Conservation (phyloP, 2,329 filamentous ascomycete species). For the Geoglossum cookeanum region DNA sequence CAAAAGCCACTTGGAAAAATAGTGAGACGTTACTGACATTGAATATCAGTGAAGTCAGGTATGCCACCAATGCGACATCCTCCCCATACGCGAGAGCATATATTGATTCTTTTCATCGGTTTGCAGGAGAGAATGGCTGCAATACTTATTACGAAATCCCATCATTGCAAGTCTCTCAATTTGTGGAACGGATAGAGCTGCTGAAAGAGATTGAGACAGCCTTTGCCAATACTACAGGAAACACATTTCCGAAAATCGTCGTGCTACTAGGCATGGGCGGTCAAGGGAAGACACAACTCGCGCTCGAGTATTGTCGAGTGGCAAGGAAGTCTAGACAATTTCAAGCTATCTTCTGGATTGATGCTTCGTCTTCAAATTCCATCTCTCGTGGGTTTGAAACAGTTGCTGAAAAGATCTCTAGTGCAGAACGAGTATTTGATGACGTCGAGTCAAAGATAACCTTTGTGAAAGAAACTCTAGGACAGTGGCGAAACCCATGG, state of each 20-base stretch:
- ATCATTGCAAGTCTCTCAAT: background rate
- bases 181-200: background rate
- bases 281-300: constrained; percentile 1
- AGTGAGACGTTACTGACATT: no score
- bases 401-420: constrained; percentile 1
- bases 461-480: no score
- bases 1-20: no score
- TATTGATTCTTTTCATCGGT: no score
- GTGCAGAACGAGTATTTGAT: background rate
- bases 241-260: background rate
- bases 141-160: background rate
- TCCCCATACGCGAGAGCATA: no score
- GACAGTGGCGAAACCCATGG: constrained; percentile 4
- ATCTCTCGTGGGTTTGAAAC: constrained; percentile 3
- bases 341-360: constrained; percentile 4
- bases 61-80: no score
- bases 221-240: background rate
- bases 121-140: no score
- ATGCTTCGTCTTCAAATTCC: background rate
- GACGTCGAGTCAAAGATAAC: background rate
- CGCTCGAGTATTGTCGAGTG: constrained; percentile 2
- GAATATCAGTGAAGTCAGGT: no score
- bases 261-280: constrained; percentile 3
- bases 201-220: background rate
- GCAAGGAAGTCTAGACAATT: background rate